These are phyloP conservation scores for Exophiala sideris DNA, from an alignment of 2,329 filamentous ascomycete species.

Conservation along the genomic window DNA sequence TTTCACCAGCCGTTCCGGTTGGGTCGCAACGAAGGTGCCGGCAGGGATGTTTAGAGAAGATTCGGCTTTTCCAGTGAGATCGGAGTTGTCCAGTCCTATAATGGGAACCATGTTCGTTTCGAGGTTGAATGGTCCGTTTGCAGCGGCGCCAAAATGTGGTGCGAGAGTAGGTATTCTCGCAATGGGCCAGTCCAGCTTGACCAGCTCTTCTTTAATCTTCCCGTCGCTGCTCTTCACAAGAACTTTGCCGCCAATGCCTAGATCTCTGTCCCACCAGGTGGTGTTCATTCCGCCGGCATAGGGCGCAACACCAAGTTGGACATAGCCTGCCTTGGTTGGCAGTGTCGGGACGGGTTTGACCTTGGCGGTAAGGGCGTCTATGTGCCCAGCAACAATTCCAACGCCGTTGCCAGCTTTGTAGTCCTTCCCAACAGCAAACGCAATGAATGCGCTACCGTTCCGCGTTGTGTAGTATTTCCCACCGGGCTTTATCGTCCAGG, in stretches of 20 bases:
- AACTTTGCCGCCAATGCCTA: constrained; percentile 85
- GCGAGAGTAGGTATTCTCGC: constrained; percentile 88
- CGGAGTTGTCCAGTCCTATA: constrained; percentile 78
- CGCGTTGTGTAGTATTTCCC: constrained; percentile 87
- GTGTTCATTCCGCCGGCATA: constrained; percentile 83
- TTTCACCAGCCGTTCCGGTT: constrained; percentile 80
- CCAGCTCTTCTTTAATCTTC: constrained; percentile 76
- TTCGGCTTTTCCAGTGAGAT: constrained; percentile 39
- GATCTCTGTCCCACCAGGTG: constrained; percentile 97
- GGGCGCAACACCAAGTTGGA: constrained; percentile 86
- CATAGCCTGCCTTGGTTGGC: constrained; percentile 77
- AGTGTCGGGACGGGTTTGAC: constrained; percentile 88
- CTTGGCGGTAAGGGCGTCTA: constrained; percentile 86
- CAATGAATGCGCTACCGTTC: constrained; percentile 81
- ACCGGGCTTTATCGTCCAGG: constrained; percentile 75
- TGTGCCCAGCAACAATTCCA: constrained; percentile 84
- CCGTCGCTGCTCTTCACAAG: constrained; percentile 68
- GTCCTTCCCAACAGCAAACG: constrained; percentile 75
- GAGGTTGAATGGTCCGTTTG: constrained; percentile 66
- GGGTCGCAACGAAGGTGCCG: constrained; percentile 74
- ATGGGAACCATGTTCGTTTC: constrained; percentile 95
- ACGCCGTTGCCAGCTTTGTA: constrained; percentile 84
- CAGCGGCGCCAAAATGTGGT: constrained; percentile 81
- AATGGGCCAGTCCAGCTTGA: constrained; percentile 93
- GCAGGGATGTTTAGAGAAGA: constrained; percentile 36